Evolutionary conservation across 2,329 filamentous ascomycete species (phyloP).

Genomic region (Sclerotinia nivalis): DNA sequence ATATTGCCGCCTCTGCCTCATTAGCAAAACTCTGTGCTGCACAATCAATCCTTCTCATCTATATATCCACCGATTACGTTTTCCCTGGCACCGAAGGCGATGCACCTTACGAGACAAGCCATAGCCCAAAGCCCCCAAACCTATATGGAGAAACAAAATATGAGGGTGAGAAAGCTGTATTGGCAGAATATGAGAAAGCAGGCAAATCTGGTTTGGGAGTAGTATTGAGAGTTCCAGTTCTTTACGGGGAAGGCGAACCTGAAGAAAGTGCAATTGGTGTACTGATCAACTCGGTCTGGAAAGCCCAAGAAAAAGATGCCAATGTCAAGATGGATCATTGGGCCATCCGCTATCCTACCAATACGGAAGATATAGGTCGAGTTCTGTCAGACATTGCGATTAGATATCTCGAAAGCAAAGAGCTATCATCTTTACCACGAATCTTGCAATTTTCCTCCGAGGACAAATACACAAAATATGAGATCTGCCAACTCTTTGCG

Average conservation of each 20-base stretch:
- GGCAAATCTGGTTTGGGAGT: slow-evolving; percentile 59
- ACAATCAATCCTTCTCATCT: slow-evolving; percentile 65
- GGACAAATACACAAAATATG: slow-evolving; percentile 84
- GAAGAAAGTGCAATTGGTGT: slow-evolving; percentile 82
- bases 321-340: slow-evolving; percentile 82
- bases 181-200: slow-evolving; percentile 57
- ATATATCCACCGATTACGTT: slow-evolving; percentile 82
- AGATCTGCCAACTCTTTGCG: slow-evolving; percentile 77
- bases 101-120: slow-evolving; percentile 73
- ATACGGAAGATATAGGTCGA: slow-evolving; percentile 81
- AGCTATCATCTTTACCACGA: slow-evolving; percentile 58
- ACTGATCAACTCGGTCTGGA: slow-evolving; percentile 74
- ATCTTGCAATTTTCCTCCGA: slow-evolving; percentile 86
- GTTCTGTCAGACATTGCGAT: slow-evolving; percentile 68
- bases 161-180: slow-evolving; percentile 68
- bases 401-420: slow-evolving; percentile 60
- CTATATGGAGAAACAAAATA: slow-evolving; percentile 74
- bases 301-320: slow-evolving; percentile 63
- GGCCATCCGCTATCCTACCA: slow-evolving; percentile 81
- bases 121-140: slow-evolving; percentile 68
- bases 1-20: slow-evolving; percentile 67
- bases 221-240: slow-evolving; percentile 76
- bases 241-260: slow-evolving; percentile 77
- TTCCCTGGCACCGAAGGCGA: slow-evolving; percentile 75
- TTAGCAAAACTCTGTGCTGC: slow-evolving; percentile 67